Evolutionary conservation across 129 eudicot genomes (phyloP), one percentile per base, ranked within the genome.

Genomic region (Chrysanthemum makinoi): DNA sequence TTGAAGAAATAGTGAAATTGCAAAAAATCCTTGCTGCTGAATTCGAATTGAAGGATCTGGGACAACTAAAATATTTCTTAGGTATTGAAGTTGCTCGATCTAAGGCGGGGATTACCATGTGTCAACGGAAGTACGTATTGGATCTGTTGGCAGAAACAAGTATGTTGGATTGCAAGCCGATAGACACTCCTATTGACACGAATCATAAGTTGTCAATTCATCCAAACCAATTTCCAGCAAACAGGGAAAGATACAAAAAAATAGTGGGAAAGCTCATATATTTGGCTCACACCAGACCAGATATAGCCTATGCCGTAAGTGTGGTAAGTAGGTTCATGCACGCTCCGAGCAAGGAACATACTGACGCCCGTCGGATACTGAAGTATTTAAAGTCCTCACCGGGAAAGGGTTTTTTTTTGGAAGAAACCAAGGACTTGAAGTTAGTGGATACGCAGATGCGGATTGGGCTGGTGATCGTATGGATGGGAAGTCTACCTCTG

Each of bases 211-310:
- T 24, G 24, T 33, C 43, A 5, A 33, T 33, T 33, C 43, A 33
- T 2, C 43, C 4, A 33, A 33, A 35, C 43, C 8, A 35, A 35
- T 8, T 35, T 35, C 43, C 43, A 35, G 18, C 44, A 61, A 11
- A 61, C 24, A 61, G 33, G 33, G 66, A 26, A 61, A 61, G 47
- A 16, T 61, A 61, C 44, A 47, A 61, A 24, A 61, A 44, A 15
- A 13, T 61, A 24, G 66, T 61, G 12, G 66, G 66, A 10, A 61
- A 61, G 13, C 15, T 61, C 14, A 61, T 61, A 5, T 61, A 61
- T 24, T 3, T 61, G 43, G 66, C 66, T 61, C 66, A 61, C 33
- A 61, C 46, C 18, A 54, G 22, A 54, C 60, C 60, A 3, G 22
- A 54, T 16, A 54, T 54, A 14, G 60, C 18, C 5, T 54, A 12